These are phyloP conservation scores for Agarophyton chilense DNA, from an alignment of 23 red algal genomes.

Conservation along the genomic window DNA sequence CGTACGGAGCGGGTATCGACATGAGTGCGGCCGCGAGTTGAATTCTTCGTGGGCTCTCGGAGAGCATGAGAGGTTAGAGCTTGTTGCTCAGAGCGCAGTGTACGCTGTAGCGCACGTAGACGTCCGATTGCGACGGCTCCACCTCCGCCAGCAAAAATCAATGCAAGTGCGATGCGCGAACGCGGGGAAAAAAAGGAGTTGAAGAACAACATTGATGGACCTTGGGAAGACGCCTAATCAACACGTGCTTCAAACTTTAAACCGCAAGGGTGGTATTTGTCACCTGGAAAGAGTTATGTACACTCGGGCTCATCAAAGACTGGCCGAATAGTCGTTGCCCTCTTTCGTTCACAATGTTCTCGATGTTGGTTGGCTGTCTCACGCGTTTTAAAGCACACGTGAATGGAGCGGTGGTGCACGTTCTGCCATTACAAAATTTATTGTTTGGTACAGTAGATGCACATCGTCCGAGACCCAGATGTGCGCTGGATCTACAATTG, in stretches of 20 bases:
- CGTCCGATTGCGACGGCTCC: constrained; percentile 16
- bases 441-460: neutral
- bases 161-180: constrained; percentile 58
- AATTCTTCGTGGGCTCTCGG: neutral
- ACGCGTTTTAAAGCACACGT: too few relatives aligned
- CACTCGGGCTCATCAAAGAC: too few relatives aligned
- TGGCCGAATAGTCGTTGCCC: too few relatives aligned
- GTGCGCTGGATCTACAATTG: too few relatives aligned
- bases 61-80: constrained; percentile 33
- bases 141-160: constrained; percentile 45
- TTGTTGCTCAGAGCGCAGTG: constrained; percentile 36
- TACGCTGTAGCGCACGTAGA: constrained; percentile 30
- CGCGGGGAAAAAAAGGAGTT: constrained; percentile 16
- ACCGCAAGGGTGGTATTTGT: too few relatives aligned
- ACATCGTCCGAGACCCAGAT: neutral
- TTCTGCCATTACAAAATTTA: neutral
- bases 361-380: too few relatives aligned
- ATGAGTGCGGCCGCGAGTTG: neutral
- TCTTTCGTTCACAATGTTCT: too few relatives aligned
- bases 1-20: constrained; percentile 62
- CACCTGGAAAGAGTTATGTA: too few relatives aligned
- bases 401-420: neutral
- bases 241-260: too few relatives aligned
- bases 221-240: too few relatives aligned
- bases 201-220: constrained; percentile 5